Evolutionary conservation across 495 filamentous ascomycete species (phyloP).

Genomic region (Evernia prunastri): DNA sequence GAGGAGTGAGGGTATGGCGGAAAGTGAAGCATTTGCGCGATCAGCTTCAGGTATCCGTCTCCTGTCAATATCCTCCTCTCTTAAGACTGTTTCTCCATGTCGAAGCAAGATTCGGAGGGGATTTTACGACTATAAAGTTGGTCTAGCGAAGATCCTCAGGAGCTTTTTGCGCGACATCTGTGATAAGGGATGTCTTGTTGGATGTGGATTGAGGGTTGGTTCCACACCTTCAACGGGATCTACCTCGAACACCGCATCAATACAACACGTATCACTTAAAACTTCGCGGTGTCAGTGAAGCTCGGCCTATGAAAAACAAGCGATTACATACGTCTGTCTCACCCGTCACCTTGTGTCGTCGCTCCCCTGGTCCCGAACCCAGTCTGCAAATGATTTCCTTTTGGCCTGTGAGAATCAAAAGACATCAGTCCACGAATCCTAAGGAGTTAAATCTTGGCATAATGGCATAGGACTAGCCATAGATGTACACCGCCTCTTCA

Average conservation of each 20-base stretch:
- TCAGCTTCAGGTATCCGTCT: background rate
- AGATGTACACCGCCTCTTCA: background rate
- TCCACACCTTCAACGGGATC: slow-evolving; percentile 1
- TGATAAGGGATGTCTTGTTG: background rate
- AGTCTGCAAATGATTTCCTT: slow-evolving; percentile 68
- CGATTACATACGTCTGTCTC: background rate
- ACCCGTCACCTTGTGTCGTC: slow-evolving; percentile 9
- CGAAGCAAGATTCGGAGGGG: background rate
- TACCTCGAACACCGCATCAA: background rate
- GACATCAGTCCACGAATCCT: background rate
- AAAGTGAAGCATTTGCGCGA: background rate
- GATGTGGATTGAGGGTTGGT: background rate
- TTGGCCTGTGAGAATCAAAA: slow-evolving; percentile 47
- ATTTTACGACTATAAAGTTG: background rate
- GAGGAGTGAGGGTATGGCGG: background rate
- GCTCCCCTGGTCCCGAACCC: slow-evolving; percentile 48
- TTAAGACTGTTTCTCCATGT: background rate
- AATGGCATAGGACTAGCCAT: background rate
- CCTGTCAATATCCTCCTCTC: background rate
- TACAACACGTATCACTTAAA: background rate
- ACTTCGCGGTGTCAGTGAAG: no score
- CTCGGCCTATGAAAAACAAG: background rate
- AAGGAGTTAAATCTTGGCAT: background rate
- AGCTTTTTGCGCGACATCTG: background rate
- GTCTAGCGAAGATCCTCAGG: background rate